Evolutionary conservation across 805 yeast species (phyloP).

Genomic region (Kurtzmaniella fragi): DNA sequence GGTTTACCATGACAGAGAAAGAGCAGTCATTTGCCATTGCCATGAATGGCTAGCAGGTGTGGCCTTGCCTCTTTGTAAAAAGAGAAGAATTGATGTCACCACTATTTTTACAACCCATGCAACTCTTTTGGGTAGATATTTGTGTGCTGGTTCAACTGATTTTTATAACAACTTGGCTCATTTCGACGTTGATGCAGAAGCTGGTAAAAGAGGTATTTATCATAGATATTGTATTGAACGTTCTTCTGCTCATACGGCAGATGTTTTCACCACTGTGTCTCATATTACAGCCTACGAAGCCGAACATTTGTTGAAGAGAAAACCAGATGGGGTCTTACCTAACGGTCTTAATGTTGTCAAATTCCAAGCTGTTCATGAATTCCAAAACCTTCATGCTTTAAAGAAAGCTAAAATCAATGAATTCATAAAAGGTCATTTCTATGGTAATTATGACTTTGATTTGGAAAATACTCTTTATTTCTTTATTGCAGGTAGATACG

Average conservation of each 20-base stretch:
- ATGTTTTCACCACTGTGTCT: conserved; percentile 95
- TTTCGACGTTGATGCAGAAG: conserved; percentile 96
- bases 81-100: conserved; percentile 87
- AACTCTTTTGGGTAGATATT: conserved; percentile 86
- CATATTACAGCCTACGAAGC: conserved; percentile 96
- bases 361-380: conserved; percentile 96
- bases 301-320: conserved; percentile 87
- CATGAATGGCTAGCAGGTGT: conserved; percentile 99
- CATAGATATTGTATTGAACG: conserved; percentile 96
- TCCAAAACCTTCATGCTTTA: conserved; percentile 91
- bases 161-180: conserved; percentile 85
- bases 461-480: conserved; percentile 90
- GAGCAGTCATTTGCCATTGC: conserved; percentile 90
- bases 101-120: conserved; percentile 98
- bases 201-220: conserved; percentile 95
- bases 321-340: conserved; percentile 97
- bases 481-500: conserved; percentile 96
- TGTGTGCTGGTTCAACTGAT: conserved; percentile 96
- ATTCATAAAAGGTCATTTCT: conserved; percentile 93
- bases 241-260: conserved; percentile 93
- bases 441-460: conserved; percentile 93
- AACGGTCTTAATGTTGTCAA: conserved; percentile 94
- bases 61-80: conserved; percentile 86
- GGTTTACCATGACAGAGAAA: conserved; percentile 73
- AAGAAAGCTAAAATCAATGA: conserved; percentile 91